Conservation (phyloP, 129 eudicot genomes). For the Saposhnikovia divaricata region DNA sequence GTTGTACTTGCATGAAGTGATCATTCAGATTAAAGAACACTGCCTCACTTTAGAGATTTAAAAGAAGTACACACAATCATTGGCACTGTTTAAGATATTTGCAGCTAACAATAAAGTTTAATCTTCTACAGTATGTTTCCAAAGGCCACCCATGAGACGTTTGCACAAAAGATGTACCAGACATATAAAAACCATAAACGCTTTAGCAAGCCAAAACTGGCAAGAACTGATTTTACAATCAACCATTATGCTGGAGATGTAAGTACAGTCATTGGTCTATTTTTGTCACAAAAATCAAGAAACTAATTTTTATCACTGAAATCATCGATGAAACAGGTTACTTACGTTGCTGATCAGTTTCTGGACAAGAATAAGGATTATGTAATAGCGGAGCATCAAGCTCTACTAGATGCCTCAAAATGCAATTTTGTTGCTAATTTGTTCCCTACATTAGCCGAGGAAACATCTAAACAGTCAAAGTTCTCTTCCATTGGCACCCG, state of each 20-base stretch:
- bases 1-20: not conserved
- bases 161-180: constrained; percentile 98
- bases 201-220: constrained; percentile 95
- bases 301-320: constrained; percentile 6
- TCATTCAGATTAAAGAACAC: constrained; percentile 3
- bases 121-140: constrained; percentile 88
- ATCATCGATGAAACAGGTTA: constrained; percentile 53
- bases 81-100: not conserved
- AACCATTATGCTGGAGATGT: constrained; percentile 99
- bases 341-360: constrained; percentile 95
- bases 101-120: constrained; percentile 10
- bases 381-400: constrained; percentile 97
- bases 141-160: constrained; percentile 94
- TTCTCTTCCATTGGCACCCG: constrained; percentile 97
- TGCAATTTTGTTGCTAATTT: constrained; percentile 78
- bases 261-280: constrained; percentile 17
- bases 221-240: constrained; percentile 86
- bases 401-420: constrained; percentile 62
- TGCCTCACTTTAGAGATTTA: not conserved
- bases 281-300: not conserved
- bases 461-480: constrained; percentile 86
- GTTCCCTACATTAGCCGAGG: constrained; percentile 78
- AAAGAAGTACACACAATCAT: not conserved
- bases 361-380: constrained; percentile 96
- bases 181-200: constrained; percentile 86